Base-by-base conservation (phyloP, 2,329 filamentous ascomycete genomes). In the Didymella sp. region DNA sequence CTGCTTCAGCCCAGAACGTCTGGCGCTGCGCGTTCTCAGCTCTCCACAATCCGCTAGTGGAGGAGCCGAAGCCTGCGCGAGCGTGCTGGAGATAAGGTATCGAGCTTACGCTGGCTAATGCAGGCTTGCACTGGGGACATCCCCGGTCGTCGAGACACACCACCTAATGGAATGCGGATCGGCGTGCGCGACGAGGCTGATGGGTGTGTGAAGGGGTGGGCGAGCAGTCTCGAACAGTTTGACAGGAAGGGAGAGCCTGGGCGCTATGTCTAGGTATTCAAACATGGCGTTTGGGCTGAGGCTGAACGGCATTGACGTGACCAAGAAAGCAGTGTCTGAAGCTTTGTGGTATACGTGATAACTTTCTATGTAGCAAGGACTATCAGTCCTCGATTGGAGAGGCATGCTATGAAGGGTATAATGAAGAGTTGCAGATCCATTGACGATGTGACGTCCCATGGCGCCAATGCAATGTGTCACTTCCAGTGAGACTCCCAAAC, bases 391-490 rank as follows among this genome's bases (percentile, higher is more conserved):
- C 48, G 38, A 33, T 25, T 40, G 12, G 25, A 48, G 21, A 45
- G 31, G 27, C n/a, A 52, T 44, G 48, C 54, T 52, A 33, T 19
- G 24, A 49, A 46, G 54, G 54, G 54, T 57, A 57, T 57, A 57
- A 52, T 52, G 54, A 56, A 51, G 47, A 56, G 21, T 12, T 47
- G 53, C 35, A 56, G 46, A 56, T 51, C 52, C 52, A 35, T 50
- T 33, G 24, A 47, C 35, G 47, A 48, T 37, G 54, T 52, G 30
- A 31, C 43, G 54, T 51, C 48, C 54, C 28, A 33, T 27, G 31
- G 43, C 48, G 43, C 27, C 28, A 52, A 48, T 57, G 54, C 54
- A 52, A 47, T 56, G 48, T 51, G 37, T 56, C 54, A 42, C 49
- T 51, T n/a, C 31, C 49, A 44, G 37, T 51, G 38, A 41, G 38